Evolutionary conservation across 2,329 filamentous ascomycete genomes (phyloP), one percentile per base, ranked within the genome.

Genomic region (Trichoderma atroviride): DNA sequence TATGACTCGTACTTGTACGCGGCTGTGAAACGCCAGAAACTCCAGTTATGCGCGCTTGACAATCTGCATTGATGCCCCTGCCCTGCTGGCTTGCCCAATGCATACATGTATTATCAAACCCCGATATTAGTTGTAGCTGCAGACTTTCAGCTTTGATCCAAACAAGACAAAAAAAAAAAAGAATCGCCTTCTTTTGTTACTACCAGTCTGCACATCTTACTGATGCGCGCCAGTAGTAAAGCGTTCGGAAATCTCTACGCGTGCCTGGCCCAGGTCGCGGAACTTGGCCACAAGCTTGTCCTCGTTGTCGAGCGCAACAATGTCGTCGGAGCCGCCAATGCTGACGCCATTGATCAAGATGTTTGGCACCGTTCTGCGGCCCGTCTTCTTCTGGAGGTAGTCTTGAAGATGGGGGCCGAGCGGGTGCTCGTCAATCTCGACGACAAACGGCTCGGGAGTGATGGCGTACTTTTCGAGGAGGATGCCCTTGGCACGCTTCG

Each of bases 261-360:
- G 86, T 77, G 91, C 92, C 29, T 91, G 92, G 33, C 89, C 94
- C 78, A 97, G 84, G 31, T 86, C 85, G 78, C 88, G 88, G 72
- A 98, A 86, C 78, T 89, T 96, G 68, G 87, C 86, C 9, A 89
- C 86, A 71, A 98, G 83, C 69, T 87, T 87, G 72, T 90, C 89
- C 37, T 86, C 85, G 33, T 83, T 79, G 77, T 94, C 89, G 71
- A 98, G 83, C 31, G 87, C 89, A 60, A 88, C 86, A 69, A 99
- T 87, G 71, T 97, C 93, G 77, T 98, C 95, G 61, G 93, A 89
- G 27, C 96, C 96, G 58, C 96, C 96, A 71, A 98, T 93, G 79
- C 92, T 96, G 79, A 91, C 89, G 57, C 93, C 94, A 75, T 93
- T 92, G 75, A 99, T 86, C 74, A 99, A 85, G 43, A 98, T 87